Percentiles rank a stretch among this genome's conserved stretches.
phyloP scores from a whole-genome alignment of 441 rosid species.

The Erysimum pusillum region DNA sequence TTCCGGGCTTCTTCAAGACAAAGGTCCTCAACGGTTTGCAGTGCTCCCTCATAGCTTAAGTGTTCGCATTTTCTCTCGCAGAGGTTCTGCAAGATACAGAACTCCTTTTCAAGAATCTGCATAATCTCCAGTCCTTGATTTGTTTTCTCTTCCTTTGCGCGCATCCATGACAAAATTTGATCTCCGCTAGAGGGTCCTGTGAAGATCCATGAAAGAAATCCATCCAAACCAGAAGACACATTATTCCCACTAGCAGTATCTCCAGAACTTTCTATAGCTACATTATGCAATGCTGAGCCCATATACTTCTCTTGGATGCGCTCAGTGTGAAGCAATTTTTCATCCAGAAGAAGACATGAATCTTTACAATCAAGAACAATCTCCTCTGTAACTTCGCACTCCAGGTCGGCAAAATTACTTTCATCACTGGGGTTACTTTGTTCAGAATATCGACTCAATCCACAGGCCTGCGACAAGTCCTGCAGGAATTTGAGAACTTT shows the following conservation, averaged over 20 bases:
- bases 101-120: constrained; percentile 80
- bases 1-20: constrained; percentile 87
- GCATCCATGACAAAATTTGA: constrained; percentile 72
- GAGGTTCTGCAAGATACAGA: constrained; percentile 74
- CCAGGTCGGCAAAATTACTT: constrained; percentile 47
- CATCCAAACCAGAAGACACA: constrained; percentile 57
- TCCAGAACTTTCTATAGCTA: constrained; percentile 47
- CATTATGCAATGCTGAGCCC: constrained; percentile 47
- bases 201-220: constrained; percentile 87
- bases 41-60: constrained; percentile 79
- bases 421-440: constrained; percentile 58
- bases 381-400: constrained; percentile 60
- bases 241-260: constrained; percentile 48
- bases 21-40: constrained; percentile 81
- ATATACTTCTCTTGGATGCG: constrained; percentile 40
- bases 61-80: constrained; percentile 84
- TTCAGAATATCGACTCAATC: constrained; percentile 75
- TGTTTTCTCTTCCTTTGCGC: constrained; percentile 69
- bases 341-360: constrained; percentile 68
- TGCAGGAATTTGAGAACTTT: constrained; percentile 87
- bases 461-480: constrained; percentile 80
- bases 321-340: constrained; percentile 55
- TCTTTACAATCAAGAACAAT: constrained; percentile 68
- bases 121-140: constrained; percentile 79
- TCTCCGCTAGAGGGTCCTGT: constrained; percentile 75